phyloP scores from a whole-genome alignment of 1,284 basidiomycete species.

The Thelephora terrestris region DNA sequence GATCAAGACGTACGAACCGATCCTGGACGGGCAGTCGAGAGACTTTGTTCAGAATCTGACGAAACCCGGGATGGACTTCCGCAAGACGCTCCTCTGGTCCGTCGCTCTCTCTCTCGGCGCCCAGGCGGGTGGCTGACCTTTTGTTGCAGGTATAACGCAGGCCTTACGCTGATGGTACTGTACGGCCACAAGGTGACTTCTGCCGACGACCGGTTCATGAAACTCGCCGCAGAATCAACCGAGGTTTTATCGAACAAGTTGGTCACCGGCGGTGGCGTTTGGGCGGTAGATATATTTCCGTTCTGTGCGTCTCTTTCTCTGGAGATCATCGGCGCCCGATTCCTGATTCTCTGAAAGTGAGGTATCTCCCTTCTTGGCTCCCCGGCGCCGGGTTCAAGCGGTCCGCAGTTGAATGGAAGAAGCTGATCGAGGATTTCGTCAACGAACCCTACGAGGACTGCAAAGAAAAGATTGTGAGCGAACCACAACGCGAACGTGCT shows the following conservation, averaged over 20 bases:
- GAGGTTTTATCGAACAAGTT: conserved; percentile 4
- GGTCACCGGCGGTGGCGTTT: conserved; percentile 3
- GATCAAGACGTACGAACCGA: conserved; percentile 47
- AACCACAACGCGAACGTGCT: neutral
- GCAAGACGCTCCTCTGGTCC: neutral
- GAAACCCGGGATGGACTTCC: neutral
- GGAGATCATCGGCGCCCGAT: neutral
- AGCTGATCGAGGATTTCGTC: conserved; percentile 7
- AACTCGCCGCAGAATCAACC: neutral
- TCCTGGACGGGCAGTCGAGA: conserved; percentile 29
- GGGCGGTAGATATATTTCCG: conserved; percentile 6
- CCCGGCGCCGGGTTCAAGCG: conserved; percentile 38
- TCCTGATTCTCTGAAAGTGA: conserved; percentile 16
- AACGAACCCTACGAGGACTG: conserved; percentile 3
- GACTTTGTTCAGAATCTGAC: neutral
- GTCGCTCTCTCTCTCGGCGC: conserved; percentile 5
- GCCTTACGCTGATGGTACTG: neutral
- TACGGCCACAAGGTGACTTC: conserved; percentile 2
- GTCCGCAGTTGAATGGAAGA: conserved; percentile 32
- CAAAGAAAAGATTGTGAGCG: conserved; percentile 2
- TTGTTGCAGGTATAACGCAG: neutral
- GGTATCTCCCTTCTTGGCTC: conserved; percentile 34
- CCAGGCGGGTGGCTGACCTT: neutral
- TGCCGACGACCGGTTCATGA: neutral
- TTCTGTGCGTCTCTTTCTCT: conserved; percentile 1